Percentiles rank a stretch among this genome's conserved stretches.
These are phyloP conservation scores for Lepidium sativum DNA, from an alignment of 345 rosid species.

Conservation along the genomic window DNA sequence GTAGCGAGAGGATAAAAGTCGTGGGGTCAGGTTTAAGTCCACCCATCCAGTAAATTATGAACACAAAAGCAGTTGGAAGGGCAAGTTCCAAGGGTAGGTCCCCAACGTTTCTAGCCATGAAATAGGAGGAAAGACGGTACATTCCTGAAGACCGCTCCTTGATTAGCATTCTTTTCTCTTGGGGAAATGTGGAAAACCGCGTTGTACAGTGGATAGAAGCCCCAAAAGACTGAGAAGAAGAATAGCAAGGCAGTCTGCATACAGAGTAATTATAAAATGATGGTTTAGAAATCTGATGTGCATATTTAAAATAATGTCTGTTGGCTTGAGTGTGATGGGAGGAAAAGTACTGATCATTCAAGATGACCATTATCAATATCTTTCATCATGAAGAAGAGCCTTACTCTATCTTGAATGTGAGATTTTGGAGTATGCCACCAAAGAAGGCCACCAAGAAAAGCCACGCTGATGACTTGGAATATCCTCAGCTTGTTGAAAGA, in stretches of 20 bases:
- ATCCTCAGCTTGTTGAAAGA: slow-evolving; percentile 88
- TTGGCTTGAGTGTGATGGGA: not conserved
- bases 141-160: slow-evolving; percentile 90
- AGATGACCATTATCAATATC: not conserved
- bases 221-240: slow-evolving; percentile 99
- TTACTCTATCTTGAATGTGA: slow-evolving; percentile 81
- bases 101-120: slow-evolving; percentile 79
- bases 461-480: slow-evolving; percentile 96
- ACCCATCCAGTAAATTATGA: slow-evolving; percentile 99
- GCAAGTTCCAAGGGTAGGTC: slow-evolving; percentile 94
- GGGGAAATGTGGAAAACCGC: slow-evolving; percentile 98
- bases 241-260: slow-evolving; percentile 89
- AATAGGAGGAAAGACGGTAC: slow-evolving; percentile 96
- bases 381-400: slow-evolving; percentile 15
- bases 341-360: not conserved
- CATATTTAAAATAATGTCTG: not conserved
- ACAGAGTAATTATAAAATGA: not conserved
- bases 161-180: slow-evolving; percentile 78
- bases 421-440: slow-evolving; percentile 97
- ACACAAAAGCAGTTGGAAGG: slow-evolving; percentile 87
- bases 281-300: slow-evolving; percentile 6
- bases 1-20: slow-evolving; percentile 74
- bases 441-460: slow-evolving; percentile 82
- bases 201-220: slow-evolving; percentile 95
- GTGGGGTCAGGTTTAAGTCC: slow-evolving; percentile 81